Evolutionary conservation across 352 stramenopile species (phyloP).

Genomic region (Globisporangium nodosum): DNA sequence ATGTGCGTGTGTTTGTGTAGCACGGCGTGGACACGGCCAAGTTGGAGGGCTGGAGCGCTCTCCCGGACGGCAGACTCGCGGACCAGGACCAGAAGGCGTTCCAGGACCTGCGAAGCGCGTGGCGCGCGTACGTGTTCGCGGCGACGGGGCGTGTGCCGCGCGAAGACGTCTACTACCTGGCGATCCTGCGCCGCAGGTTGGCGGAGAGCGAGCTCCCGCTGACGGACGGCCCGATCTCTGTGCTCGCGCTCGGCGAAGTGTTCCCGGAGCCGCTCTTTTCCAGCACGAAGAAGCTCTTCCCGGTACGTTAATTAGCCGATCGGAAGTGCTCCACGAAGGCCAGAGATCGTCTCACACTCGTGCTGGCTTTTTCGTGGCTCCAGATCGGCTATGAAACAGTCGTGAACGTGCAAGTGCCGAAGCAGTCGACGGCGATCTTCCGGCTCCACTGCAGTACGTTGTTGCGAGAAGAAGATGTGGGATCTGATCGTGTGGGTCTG

Average conservation of each 20-base stretch:
- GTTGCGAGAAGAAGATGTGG: neutral
- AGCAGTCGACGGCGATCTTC: constrained; percentile 26
- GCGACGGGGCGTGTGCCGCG: constrained; percentile 34
- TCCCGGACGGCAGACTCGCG: constrained; percentile 36
- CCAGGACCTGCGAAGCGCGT: constrained; percentile 37
- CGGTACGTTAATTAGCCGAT: constrained; percentile 24
- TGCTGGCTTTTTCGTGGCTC: neutral
- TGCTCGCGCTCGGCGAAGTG: constrained; percentile 40
- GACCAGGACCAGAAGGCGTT: constrained; percentile 38
- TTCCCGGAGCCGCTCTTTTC: constrained; percentile 64
- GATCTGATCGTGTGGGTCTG: neutral
- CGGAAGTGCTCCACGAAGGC: neutral
- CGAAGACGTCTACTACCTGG: constrained; percentile 72
- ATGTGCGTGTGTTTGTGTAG: constrained; percentile 25
- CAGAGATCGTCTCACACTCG: neutral
- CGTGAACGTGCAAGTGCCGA: constrained; percentile 42
- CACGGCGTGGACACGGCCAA: constrained; percentile 26
- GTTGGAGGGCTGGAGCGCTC: constrained; percentile 32
- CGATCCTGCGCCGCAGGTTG: constrained; percentile 52
- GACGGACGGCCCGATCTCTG: constrained; percentile 63
- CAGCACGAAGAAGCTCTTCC: constrained; percentile 74
- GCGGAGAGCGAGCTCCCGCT: constrained; percentile 47
- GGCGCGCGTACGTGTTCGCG: constrained; percentile 33
- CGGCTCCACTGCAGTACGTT: constrained; percentile 51
- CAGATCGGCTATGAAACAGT: constrained; percentile 62